Conservation (phyloP, 2,329 filamentous ascomycete genomes). For the Herpomyces periplanetae region DNA sequence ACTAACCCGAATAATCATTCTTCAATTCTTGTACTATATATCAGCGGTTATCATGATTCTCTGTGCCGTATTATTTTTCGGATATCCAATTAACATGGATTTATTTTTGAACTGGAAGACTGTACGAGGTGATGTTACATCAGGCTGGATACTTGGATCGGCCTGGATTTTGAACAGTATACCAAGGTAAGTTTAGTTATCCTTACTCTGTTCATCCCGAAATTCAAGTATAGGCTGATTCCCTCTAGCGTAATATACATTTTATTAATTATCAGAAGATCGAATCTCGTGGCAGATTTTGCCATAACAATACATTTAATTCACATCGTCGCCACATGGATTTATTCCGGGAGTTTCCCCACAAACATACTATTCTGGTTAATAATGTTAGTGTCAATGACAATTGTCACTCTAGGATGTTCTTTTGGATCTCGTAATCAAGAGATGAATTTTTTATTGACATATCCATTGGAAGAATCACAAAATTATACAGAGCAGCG, state of each 20-base stretch:
- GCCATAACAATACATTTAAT: constrained; percentile 53
- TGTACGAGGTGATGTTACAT: constrained; percentile 22
- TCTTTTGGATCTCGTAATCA: too few species aligned
- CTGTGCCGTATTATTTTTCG: constrained; percentile 24
- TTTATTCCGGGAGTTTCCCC: constrained; percentile 41
- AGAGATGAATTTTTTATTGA: too few species aligned
- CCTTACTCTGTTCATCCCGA: neutral
- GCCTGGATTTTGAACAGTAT: constrained; percentile 25
- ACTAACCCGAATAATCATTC: constrained; percentile 20
- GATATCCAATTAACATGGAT: constrained; percentile 16
- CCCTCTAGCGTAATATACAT: constrained; percentile 32
- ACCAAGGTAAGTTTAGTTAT: constrained; percentile 13
- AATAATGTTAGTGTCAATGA: too few species aligned
- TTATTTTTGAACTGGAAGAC: constrained; percentile 21
- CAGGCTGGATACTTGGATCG: constrained; percentile 25
- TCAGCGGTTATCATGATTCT: constrained; percentile 19
- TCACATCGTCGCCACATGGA: constrained; percentile 31
- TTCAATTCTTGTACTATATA: constrained; percentile 23
- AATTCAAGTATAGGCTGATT: neutral
- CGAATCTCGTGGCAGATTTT: constrained; percentile 81
- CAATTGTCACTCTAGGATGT: too few species aligned
- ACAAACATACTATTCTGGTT: constrained; percentile 65
- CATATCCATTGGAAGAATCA: too few species aligned
- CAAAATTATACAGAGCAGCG: too few species aligned
- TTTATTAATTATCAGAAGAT: constrained; percentile 42